Base-by-base conservation (phyloP, 2,329 filamentous ascomycete genomes). In the Macrophomina pseudophaseolina region DNA sequence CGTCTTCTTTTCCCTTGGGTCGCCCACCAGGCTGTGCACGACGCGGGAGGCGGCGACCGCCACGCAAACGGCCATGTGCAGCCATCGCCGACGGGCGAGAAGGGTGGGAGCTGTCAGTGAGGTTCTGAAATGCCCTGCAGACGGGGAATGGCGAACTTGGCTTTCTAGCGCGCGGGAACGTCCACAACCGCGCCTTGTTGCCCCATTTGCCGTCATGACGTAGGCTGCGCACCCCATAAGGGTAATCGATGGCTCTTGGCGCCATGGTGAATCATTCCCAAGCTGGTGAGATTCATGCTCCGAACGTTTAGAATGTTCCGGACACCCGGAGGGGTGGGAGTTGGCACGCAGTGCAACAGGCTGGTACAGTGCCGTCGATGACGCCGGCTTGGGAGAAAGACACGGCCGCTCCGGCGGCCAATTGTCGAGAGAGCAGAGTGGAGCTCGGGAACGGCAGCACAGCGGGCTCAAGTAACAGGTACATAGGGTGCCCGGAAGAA, bases 61-160 rank as follows among this genome's bases (percentile, higher is more conserved):
- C 44, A 62, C 58, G 14, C n/a, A 49, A 62, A 62, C 58, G 44
- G 58, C 33, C 33, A 46, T 59, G 56, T 59, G 56, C 56, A 59
- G 56, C 40, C 56, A 38, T 38, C 46, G 40, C 56, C 54, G 54
- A 59, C 11, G 9, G 58, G 6, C 42, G 16, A 44, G 30, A 46
- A 46, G 23, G 6, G 12, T 9, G 23, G 23, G 42, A 44, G 42
- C 11, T 14, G 42, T 4, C 16, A n/a, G 11, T 44, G 42, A 44
- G 16, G 30, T 18, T 12, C 32, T 5, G 18, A 60, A 60, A 30
- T 42, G 58, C 18, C 44, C 56, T 60, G 42, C 58, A 33, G 56
- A 11, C 12, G 7, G n/a, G 44, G 28, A 23, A 52, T 54, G 14
- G 44, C 32, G 32, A 40, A 18, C 44, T 49, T 49, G 58, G 58